A percentile compares a stretch with the other conserved stretches of the same genome.
phyloP scores from a whole-genome alignment of 805 yeast species.

The Kodamaea restingae region DNA sequence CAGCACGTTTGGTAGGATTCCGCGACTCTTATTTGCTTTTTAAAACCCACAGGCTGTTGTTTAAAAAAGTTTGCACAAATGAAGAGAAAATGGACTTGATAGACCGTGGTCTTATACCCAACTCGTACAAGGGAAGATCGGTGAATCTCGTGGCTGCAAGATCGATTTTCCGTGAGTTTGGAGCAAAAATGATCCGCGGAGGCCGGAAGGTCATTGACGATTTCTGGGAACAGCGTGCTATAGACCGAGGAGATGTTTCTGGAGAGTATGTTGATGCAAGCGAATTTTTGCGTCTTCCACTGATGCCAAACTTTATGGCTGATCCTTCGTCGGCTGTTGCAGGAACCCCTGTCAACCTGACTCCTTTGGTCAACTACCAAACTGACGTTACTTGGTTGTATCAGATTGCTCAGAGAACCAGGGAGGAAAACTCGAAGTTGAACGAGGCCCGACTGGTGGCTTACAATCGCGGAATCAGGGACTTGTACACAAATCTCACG shows the following conservation, averaged over 20 bases:
- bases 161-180: conserved; percentile 86
- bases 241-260: conserved; percentile 58
- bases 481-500: conserved; percentile 77
- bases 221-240: conserved; percentile 67
- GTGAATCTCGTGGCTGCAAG: conserved; percentile 90
- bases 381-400: conserved; percentile 77
- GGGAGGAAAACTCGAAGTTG: conserved; percentile 64
- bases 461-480: conserved; percentile 59
- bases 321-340: conserved; percentile 15
- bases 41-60: conserved; percentile 76
- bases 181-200: conserved; percentile 73
- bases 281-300: conserved; percentile 34
- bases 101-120: conserved; percentile 75
- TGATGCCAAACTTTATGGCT: conserved; percentile 10
- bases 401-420: conserved; percentile 76
- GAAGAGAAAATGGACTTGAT: conserved; percentile 82
- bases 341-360: conserved; percentile 35
- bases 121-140: conserved; percentile 84
- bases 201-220: conserved; percentile 85
- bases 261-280: conserved; percentile 71
- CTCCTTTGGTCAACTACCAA: conserved; percentile 40
- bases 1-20: conserved; percentile 92
- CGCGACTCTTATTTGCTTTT: conserved; percentile 86
- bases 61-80: conserved; percentile 67
- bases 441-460: conserved; percentile 54